Evolutionary conservation across 441 rosid genomes (phyloP).

Genomic region (Sinapis alba): DNA sequence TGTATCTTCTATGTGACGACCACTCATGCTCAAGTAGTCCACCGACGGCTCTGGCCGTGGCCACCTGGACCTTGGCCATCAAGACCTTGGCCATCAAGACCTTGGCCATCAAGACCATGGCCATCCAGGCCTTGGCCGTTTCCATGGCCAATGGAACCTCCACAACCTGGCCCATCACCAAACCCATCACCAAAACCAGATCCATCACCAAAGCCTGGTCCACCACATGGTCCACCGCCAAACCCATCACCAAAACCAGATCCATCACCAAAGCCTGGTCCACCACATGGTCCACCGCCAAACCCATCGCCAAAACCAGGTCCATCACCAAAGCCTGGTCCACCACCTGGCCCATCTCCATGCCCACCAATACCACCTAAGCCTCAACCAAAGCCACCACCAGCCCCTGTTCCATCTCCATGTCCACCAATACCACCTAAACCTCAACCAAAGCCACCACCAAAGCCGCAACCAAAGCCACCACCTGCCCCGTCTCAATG

Average conservation of each 20-base stretch:
- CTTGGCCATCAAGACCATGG: conserved; percentile 13
- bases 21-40: conserved; percentile 30
- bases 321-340: conserved; percentile 19
- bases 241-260: conserved; percentile 11
- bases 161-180: conserved; percentile 21
- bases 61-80: conserved; percentile 27
- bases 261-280: conserved; percentile 12
- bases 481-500: conserved; percentile 12
- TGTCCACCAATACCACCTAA: conserved; percentile 32
- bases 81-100: background rate
- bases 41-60: conserved; percentile 41
- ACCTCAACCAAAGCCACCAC: conserved; percentile 31
- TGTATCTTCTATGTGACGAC: conserved; percentile 19
- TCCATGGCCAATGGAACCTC: conserved; percentile 15
- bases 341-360: conserved; percentile 20
- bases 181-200: conserved; percentile 4
- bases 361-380: conserved; percentile 6
- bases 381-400: conserved; percentile 20
- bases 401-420: conserved; percentile 15
- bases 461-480: conserved; percentile 28
- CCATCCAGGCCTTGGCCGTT: background rate
- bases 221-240: conserved; percentile 18
- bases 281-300: conserved; percentile 24
- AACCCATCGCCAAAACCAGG: conserved; percentile 4
- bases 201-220: conserved; percentile 19